These are phyloP conservation scores for Ceratocystis colombiana DNA, from an alignment of 2,329 filamentous ascomycete species.

Conservation along the genomic window DNA sequence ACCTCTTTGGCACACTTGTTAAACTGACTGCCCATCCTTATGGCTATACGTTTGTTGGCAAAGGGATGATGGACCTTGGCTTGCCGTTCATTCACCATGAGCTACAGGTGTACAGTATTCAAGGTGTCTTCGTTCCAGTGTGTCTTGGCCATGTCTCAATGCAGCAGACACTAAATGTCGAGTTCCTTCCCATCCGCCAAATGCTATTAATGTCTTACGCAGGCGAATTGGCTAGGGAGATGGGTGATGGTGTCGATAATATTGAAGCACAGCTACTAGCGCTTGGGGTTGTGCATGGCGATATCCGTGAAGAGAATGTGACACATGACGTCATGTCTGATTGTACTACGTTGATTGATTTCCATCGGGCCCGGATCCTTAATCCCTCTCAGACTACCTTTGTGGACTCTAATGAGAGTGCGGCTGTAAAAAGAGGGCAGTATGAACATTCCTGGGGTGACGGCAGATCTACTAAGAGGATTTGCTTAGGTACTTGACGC, in stretches of 20 bases:
- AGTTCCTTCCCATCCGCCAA: not conserved
- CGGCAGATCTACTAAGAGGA: not conserved
- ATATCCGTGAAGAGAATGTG: not conserved
- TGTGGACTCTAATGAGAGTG: not conserved
- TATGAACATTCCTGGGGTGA: not conserved
- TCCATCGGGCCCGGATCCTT: not conserved
- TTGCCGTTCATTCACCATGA: not conserved
- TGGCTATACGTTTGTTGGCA: constrained; percentile 11
- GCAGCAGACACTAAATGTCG: not conserved
- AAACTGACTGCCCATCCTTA: constrained; percentile 11
- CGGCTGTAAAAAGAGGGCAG: not conserved
- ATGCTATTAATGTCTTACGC: not conserved
- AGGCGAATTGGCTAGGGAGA: not conserved
- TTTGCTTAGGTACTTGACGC: not conserved
- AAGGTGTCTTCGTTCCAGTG: not conserved
- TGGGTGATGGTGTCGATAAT: not conserved
- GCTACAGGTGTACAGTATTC: not conserved
- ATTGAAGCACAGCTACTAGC: not conserved
- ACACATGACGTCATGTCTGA: not conserved
- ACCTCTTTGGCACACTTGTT: not conserved
- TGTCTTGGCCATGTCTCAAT: not conserved
- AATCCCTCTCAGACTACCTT: not conserved
- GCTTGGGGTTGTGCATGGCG: not conserved
- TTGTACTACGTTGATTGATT: not conserved
- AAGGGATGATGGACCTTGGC: not conserved